These are phyloP conservation scores for Aspergillus tamarii DNA, from an alignment of 2,329 filamentous ascomycete genomes.

Conservation along the genomic window DNA sequence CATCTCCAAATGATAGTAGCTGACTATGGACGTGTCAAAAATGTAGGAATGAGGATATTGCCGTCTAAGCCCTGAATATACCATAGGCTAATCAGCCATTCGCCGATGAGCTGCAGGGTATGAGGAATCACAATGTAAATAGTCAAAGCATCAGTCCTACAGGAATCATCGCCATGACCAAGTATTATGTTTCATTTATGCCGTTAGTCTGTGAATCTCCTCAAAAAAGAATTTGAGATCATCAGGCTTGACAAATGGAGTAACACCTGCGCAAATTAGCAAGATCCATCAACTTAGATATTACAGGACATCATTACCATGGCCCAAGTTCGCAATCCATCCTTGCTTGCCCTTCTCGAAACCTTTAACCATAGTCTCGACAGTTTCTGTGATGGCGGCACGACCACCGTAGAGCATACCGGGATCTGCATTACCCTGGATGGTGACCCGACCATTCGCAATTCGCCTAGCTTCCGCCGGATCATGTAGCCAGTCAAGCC, in stretches of 20 bases:
- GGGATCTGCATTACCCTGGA: slow-evolving; percentile 96
- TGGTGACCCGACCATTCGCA: slow-evolving; percentile 74
- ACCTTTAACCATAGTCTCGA: slow-evolving; percentile 83
- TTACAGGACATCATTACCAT: slow-evolving; percentile 62
- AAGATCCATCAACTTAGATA: slow-evolving; percentile 18
- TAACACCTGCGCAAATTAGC: slow-evolving; percentile 68
- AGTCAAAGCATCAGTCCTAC: slow-evolving; percentile 4
- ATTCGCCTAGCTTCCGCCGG: slow-evolving; percentile 80
- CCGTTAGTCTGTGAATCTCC: slow-evolving; percentile 73
- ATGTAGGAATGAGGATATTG: slow-evolving; percentile 62
- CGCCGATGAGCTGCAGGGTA: background rate
- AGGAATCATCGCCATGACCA: background rate
- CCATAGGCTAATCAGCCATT: background rate
- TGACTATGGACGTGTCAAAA: slow-evolving; percentile 7
- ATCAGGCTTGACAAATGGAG: slow-evolving; percentile 90
- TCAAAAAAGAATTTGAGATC: slow-evolving; percentile 92
- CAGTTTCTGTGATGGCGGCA: slow-evolving; percentile 77
- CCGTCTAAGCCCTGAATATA: slow-evolving; percentile 42
- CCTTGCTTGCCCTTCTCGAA: slow-evolving; percentile 83
- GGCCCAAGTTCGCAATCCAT: slow-evolving; percentile 96
- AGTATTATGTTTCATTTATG: slow-evolving; percentile 7
- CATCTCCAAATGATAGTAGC: background rate
- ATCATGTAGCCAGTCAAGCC: slow-evolving; percentile 93
- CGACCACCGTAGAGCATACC: slow-evolving; percentile 86
- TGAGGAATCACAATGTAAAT: slow-evolving; percentile 11